phyloP scores from a whole-genome alignment of 495 filamentous ascomycete species.

The Bryoglossum gracile region DNA sequence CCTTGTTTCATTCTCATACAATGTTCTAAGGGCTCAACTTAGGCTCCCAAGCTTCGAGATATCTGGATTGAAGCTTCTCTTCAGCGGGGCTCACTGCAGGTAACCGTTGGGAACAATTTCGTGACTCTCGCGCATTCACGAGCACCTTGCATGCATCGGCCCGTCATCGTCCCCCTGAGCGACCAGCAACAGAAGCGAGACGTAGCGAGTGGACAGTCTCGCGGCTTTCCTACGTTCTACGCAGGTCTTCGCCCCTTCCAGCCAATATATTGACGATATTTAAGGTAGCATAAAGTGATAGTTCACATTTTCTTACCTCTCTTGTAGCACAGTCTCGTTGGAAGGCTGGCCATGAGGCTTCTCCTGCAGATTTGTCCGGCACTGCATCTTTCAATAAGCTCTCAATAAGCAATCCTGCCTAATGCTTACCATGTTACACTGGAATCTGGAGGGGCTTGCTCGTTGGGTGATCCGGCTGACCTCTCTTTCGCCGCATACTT shows the following conservation, averaged over 20 bases:
- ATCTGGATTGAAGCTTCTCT: background rate
- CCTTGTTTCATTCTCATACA: too few relatives aligned
- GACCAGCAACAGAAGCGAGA: slow-evolving; percentile 13
- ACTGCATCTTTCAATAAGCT: too few relatives aligned
- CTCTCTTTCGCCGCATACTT: background rate
- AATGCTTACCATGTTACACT: background rate
- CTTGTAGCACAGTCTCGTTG: slow-evolving; percentile 2
- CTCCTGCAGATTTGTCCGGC: background rate
- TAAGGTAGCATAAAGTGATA: background rate
- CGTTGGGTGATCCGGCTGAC: background rate
- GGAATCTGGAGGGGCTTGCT: background rate
- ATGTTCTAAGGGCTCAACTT: too few relatives aligned
- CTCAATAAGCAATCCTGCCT: background rate
- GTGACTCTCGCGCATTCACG: slow-evolving; percentile 8
- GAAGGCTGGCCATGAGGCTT: background rate
- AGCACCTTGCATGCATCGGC: slow-evolving; percentile 9
- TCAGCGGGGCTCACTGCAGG: slow-evolving; percentile 4
- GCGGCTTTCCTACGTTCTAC: slow-evolving; percentile 3
- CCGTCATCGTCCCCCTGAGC: slow-evolving; percentile 15
- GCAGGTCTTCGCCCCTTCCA: background rate
- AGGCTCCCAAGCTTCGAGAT: background rate
- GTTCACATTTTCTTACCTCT: background rate
- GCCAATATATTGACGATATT: slow-evolving; percentile 2
- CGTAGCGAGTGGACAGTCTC: background rate
- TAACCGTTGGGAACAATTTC: slow-evolving; percentile 8